Percentiles rank a stretch among this genome's conserved stretches.
Evolutionary conservation across 179 eudicot species (phyloP).

Genomic region (Beta lomatogona): DNA sequence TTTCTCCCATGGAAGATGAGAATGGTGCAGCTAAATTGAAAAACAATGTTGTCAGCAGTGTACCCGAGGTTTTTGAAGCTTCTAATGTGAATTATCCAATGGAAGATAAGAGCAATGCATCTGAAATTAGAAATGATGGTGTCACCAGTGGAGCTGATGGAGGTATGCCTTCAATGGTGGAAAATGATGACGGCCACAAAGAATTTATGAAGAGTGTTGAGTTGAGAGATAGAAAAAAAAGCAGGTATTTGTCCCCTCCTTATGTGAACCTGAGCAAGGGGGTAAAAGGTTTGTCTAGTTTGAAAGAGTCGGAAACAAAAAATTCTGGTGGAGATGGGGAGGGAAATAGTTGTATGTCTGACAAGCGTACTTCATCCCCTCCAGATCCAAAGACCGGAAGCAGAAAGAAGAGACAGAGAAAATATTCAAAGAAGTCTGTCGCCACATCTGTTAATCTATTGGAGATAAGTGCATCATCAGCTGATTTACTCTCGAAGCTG

Average conservation of each 20-base stretch:
- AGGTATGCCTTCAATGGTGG: conserved; percentile 3
- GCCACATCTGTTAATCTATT: conserved; percentile 19
- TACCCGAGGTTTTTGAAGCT: not conserved
- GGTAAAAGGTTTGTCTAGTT: conserved; percentile 21
- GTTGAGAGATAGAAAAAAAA: conserved; percentile 39
- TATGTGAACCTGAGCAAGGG: conserved; percentile 36
- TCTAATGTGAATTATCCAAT: not conserved
- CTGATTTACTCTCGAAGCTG: conserved; percentile 42
- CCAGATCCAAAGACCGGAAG: conserved; percentile 26
- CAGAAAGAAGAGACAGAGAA: conserved; percentile 33
- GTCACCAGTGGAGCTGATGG: not conserved
- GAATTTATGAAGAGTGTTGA: conserved; percentile 35
- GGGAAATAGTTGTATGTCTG: conserved; percentile 9
- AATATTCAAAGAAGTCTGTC: conserved; percentile 22
- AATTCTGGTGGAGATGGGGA: conserved; percentile 26
- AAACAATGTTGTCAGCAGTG: conserved; percentile 8
- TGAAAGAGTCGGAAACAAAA: conserved; percentile 27
- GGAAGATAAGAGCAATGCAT: not conserved
- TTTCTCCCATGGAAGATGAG: conserved; percentile 15
- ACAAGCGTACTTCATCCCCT: conserved; percentile 15
- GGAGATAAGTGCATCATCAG: conserved; percentile 38
- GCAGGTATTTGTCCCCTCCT: conserved; percentile 47
- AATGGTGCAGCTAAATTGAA: not conserved
- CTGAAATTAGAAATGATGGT: not conserved
- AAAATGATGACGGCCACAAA: conserved; percentile 20